Evolutionary conservation across 2,329 filamentous ascomycete genomes (phyloP).

Genomic region (Clonostachys byssicola): DNA sequence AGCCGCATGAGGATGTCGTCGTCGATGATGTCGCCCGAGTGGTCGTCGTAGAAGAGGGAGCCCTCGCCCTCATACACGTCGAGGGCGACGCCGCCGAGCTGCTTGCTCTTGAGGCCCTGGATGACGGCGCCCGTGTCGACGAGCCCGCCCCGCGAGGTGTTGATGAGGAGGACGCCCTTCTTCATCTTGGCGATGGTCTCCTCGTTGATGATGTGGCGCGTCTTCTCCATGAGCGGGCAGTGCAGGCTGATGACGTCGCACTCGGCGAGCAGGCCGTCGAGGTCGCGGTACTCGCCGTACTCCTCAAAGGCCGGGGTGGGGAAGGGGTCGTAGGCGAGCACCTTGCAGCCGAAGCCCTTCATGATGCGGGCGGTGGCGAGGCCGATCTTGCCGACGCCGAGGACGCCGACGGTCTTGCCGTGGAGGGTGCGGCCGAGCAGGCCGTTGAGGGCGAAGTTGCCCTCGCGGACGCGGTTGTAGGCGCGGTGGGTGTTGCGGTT

Average conservation of each 20-base stretch:
- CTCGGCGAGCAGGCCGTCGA: conserved; percentile 48
- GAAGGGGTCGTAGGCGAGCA: conserved; percentile 59
- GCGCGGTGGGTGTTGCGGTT: conserved; percentile 65
- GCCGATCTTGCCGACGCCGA: conserved; percentile 64
- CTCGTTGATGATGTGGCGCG: conserved; percentile 56
- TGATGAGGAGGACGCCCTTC: conserved; percentile 55
- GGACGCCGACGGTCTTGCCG: conserved; percentile 62
- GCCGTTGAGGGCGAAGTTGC: conserved; percentile 63
- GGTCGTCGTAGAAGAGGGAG: conserved; percentile 62
- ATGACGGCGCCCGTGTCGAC: conserved; percentile 58
- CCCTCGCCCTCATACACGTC: conserved; percentile 67
- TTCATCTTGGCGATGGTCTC: conserved; percentile 52
- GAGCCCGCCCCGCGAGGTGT: conserved; percentile 64
- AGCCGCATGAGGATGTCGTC: conserved; percentile 63
- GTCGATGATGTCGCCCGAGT: conserved; percentile 60
- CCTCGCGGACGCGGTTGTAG: conserved; percentile 64
- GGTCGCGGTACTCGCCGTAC: conserved; percentile 45
- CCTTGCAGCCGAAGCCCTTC: conserved; percentile 58
- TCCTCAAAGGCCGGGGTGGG: conserved; percentile 41
- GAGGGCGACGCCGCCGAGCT: conserved; percentile 57
- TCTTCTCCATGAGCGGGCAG: conserved; percentile 58
- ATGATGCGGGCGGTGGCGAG: conserved; percentile 58
- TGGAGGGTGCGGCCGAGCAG: conserved; percentile 56
- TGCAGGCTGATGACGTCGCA: conserved; percentile 63
- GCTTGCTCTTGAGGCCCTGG: conserved; percentile 53